These are phyloP conservation scores for Groenewaldozyma tartarivorans DNA, from an alignment of 805 yeast species.

Conservation along the genomic window DNA sequence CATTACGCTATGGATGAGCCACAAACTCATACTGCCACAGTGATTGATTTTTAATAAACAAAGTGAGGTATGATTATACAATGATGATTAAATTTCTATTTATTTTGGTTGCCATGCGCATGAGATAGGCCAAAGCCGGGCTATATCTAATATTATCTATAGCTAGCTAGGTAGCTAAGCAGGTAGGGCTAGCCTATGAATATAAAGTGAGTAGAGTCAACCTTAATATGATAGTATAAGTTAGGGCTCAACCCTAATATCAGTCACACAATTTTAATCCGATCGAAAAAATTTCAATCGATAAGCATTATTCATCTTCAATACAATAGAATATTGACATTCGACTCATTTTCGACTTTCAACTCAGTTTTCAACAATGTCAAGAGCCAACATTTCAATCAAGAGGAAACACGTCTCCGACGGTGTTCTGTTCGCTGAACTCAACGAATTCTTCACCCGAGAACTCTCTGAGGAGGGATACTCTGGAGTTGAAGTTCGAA, in stretches of 20 bases:
- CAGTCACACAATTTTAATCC: neutral
- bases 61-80: no score
- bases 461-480: slow-evolving; percentile 99
- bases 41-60: no score
- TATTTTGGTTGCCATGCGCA: no score
- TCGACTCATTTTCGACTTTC: neutral
- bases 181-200: neutral
- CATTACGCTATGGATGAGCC: no score
- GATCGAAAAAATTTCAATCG: neutral
- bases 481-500: slow-evolving; percentile 99
- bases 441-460: slow-evolving; percentile 99
- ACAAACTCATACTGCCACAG: no score
- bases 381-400: slow-evolving; percentile 63
- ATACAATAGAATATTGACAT: slow-evolving; percentile 4
- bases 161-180: no score
- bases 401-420: slow-evolving; percentile 99
- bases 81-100: no score
- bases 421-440: slow-evolving; percentile 99
- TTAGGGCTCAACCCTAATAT: neutral
- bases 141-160: no score
- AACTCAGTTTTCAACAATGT: slow-evolving; percentile 14
- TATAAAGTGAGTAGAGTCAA: neutral
- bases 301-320: slow-evolving; percentile 2
- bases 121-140: no score
- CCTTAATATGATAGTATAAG: neutral